These are phyloP conservation scores for Monosporascus ibericus DNA, from an alignment of 2,329 filamentous ascomycete genomes.

Conservation along the genomic window DNA sequence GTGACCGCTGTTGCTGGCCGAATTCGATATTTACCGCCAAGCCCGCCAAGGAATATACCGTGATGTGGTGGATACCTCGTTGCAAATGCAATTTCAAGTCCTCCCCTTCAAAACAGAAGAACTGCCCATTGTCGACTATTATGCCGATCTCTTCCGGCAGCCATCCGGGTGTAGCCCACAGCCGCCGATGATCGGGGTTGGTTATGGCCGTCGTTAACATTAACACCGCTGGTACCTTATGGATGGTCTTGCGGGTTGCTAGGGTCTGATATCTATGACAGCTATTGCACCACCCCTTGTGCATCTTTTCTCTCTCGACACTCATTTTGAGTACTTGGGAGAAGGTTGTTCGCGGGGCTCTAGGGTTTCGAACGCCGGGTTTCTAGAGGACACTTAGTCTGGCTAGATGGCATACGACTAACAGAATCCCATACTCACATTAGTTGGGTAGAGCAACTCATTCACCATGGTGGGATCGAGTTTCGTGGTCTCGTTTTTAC, in stretches of 20 bases:
- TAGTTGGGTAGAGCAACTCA: conserved; percentile 74
- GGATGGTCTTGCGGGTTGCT: conserved; percentile 76
- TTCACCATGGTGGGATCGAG: conserved; percentile 76
- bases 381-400: conserved; percentile 33
- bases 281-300: conserved; percentile 86
- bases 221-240: conserved; percentile 75
- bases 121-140: conserved; percentile 82
- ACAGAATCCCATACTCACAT: conserved; percentile 23
- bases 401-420: background rate
- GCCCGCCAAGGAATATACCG: conserved; percentile 86
- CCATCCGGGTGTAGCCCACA: conserved; percentile 89
- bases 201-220: conserved; percentile 79
- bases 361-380: conserved; percentile 39
- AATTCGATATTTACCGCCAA: conserved; percentile 86
- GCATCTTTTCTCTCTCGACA: conserved; percentile 82
- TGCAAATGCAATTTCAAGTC: conserved; percentile 77
- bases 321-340: conserved; percentile 89
- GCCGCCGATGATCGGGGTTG: conserved; percentile 63
- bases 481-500: conserved; percentile 77
- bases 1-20: conserved; percentile 77
- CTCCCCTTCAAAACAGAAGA: conserved; percentile 91
- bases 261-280: conserved; percentile 90
- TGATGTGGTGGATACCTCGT: conserved; percentile 71
- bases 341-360: conserved; percentile 59
- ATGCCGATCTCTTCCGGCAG: conserved; percentile 91